Conservation (phyloP, 2,329 filamentous ascomycete genomes). For the Alternaria arborescens region DNA sequence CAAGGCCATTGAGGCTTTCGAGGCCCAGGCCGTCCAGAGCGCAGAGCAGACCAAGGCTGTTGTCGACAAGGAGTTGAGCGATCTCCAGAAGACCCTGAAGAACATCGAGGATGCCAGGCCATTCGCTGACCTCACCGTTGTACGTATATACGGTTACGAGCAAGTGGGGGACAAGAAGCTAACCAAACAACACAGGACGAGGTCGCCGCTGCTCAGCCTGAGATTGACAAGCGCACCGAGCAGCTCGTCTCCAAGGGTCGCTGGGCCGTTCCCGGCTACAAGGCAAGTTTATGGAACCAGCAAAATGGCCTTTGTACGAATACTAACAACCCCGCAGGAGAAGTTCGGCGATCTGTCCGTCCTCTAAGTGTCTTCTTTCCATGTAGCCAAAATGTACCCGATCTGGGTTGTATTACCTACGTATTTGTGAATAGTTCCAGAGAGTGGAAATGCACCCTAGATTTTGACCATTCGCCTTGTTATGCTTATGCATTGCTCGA, state of each 20-base stretch:
- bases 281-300: conserved; percentile 68
- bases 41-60: conserved; percentile 96
- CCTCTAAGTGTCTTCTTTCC: conserved; percentile 69
- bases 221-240: conserved; percentile 96
- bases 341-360: conserved; percentile 98
- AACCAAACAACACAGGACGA: conserved; percentile 75
- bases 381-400: conserved; percentile 41
- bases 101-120: conserved; percentile 97
- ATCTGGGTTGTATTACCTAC: conserved; percentile 51
- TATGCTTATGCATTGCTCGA: background rate
- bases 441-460: conserved; percentile 43
- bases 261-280: conserved; percentile 99
- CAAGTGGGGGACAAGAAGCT: conserved; percentile 21
- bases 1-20: conserved; percentile 98
- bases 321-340: conserved; percentile 74
- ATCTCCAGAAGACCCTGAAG: conserved; percentile 91
- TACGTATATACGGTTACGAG: conserved; percentile 64
- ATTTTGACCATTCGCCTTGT: conserved; percentile 12
- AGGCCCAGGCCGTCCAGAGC: conserved; percentile 96
- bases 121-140: conserved; percentile 96
- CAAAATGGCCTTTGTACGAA: background rate
- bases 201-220: conserved; percentile 89
- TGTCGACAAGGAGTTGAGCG: conserved; percentile 93
- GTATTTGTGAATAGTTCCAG: conserved; percentile 51
- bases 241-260: conserved; percentile 96